Evolutionary conservation across 1,139 yeast species (phyloP).

Genomic region (Pichia norvegensis): DNA sequence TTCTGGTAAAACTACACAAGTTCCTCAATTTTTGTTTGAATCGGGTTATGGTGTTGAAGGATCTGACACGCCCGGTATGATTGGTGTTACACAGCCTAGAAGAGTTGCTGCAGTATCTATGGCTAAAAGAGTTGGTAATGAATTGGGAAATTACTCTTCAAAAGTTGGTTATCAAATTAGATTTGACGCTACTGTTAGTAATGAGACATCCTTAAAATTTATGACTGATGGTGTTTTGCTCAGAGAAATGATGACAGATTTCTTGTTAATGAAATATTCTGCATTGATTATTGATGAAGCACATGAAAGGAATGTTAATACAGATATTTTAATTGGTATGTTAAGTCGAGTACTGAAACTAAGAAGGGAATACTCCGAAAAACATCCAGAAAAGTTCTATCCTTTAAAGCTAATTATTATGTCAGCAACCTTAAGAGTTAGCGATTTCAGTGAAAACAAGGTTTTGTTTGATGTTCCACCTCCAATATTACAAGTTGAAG

Average conservation of each 20-base stretch:
- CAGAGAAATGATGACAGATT: conserved; percentile 87
- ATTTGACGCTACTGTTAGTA: conserved; percentile 68
- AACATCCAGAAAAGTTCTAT: conserved; percentile 41
- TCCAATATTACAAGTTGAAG: conserved; percentile 84
- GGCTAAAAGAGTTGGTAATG: conserved; percentile 83
- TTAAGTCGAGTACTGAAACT: conserved; percentile 77
- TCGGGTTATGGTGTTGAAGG: conserved; percentile 71
- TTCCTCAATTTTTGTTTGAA: conserved; percentile 73
- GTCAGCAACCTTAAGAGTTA: conserved; percentile 94
- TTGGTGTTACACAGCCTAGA: conserved; percentile 95
- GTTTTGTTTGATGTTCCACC: conserved; percentile 70
- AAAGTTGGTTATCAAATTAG: conserved; percentile 87
- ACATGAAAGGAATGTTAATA: conserved; percentile 91
- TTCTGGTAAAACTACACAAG: conserved; percentile 76
- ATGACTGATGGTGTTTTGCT: conserved; percentile 98
- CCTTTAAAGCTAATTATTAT: conserved; percentile 68
- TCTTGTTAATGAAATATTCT: conserved; percentile 72
- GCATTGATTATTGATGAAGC: conserved; percentile 93
- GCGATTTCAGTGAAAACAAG: conserved; percentile 82
- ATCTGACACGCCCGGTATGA: conserved; percentile 79
- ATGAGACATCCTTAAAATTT: conserved; percentile 77
- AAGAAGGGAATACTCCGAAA: conserved; percentile 49
- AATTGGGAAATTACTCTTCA: conserved; percentile 70
- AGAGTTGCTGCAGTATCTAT: conserved; percentile 98
- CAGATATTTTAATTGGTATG: conserved; percentile 94